A percentile compares a stretch with the other conserved stretches of the same genome.
These are phyloP conservation scores for Viridothelium virens DNA, from an alignment of 495 filamentous ascomycete species.

Conservation along the genomic window DNA sequence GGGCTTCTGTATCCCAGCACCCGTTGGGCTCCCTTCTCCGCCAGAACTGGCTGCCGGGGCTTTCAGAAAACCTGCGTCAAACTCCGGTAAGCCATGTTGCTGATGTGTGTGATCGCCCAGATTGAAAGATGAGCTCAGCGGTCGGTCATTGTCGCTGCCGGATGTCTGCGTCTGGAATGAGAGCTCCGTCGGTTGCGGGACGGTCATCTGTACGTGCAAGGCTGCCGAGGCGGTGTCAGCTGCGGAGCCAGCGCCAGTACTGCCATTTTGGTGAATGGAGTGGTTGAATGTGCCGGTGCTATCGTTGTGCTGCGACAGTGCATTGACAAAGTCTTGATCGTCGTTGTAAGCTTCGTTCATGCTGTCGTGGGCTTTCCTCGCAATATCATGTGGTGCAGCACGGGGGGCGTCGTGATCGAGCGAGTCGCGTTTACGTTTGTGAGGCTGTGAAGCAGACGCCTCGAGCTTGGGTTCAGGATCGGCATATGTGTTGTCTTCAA, in stretches of 20 bases:
- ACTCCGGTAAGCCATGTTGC: slow-evolving; percentile 26
- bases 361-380: slow-evolving; percentile 25
- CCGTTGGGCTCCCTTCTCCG: slow-evolving; percentile 24
- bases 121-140: slow-evolving; percentile 23
- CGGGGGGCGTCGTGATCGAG: slow-evolving; percentile 28
- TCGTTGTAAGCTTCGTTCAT: slow-evolving; percentile 16
- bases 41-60: slow-evolving; percentile 20
- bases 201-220: slow-evolving; percentile 61
- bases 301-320: slow-evolving; percentile 21
- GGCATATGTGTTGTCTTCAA: slow-evolving; percentile 4
- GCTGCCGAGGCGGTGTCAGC: slow-evolving; percentile 59
- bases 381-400: slow-evolving; percentile 24
- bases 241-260: slow-evolving; percentile 31
- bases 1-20: slow-evolving; percentile 58
- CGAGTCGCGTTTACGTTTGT: slow-evolving; percentile 36
- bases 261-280: slow-evolving; percentile 28
- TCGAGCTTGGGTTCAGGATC: slow-evolving; percentile 9
- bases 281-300: slow-evolving; percentile 9
- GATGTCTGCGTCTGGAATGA: slow-evolving; percentile 46
- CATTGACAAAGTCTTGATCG: slow-evolving; percentile 21
- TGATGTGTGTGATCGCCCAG: slow-evolving; percentile 31
- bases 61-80: slow-evolving; percentile 27
- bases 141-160: slow-evolving; percentile 20
- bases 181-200: slow-evolving; percentile 63
- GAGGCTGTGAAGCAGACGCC: slow-evolving; percentile 11